Conservation (phyloP, 2,329 filamentous ascomycete genomes). For the Fusarium ambrosium region DNA sequence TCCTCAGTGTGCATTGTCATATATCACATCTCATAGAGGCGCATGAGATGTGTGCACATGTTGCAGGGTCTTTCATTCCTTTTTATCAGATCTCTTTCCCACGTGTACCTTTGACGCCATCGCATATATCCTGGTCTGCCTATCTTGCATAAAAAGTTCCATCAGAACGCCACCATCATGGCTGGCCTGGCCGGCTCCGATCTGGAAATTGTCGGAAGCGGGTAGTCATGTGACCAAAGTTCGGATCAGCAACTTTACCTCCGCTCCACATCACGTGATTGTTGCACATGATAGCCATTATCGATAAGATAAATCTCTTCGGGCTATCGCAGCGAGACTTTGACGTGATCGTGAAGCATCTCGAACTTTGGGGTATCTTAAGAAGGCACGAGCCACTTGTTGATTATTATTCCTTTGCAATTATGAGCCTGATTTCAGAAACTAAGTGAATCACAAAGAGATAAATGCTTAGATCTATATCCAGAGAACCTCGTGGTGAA, state of each 20-base stretch:
- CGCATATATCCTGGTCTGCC: not conserved
- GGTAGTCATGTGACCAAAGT: not conserved
- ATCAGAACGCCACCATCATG: not conserved
- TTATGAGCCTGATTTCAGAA: not conserved
- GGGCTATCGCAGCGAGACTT: not conserved
- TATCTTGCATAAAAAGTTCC: not conserved
- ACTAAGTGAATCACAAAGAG: not conserved
- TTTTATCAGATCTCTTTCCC: not conserved
- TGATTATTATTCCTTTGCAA: not conserved
- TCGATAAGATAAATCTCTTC: not conserved
- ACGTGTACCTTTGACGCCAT: not conserved
- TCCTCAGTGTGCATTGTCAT: not conserved
- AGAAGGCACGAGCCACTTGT: not conserved
- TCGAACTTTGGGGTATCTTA: not conserved
- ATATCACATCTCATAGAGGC: not conserved
- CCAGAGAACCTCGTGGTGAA: not conserved
- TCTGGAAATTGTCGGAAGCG: not conserved
- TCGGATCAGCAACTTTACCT: too few relatives aligned
- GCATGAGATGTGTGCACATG: not conserved
- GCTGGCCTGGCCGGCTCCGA: not conserved
- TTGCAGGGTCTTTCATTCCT: not conserved
- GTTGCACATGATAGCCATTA: accelerated
- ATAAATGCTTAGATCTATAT: not conserved
- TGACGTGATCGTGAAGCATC: not conserved
- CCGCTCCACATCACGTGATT: not conserved